These are phyloP conservation scores for Prunus davidiana DNA, from an alignment of 306 rosid genomes.

Conservation along the genomic window DNA sequence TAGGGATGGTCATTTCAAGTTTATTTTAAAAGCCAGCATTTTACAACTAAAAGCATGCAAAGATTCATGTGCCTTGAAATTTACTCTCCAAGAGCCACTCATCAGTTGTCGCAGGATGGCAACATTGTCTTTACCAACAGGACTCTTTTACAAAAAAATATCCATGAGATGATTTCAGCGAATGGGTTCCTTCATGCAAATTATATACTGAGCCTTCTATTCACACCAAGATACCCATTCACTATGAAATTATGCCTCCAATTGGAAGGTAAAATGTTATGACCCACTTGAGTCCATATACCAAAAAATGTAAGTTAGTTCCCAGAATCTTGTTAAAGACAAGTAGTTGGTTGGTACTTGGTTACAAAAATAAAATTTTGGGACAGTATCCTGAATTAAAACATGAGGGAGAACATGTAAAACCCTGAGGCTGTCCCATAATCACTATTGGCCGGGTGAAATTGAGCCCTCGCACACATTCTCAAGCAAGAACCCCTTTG, in stretches of 20 bases:
- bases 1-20: background rate
- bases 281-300: background rate
- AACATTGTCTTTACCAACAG: background rate
- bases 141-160: too few relatives aligned
- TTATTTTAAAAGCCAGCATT: background rate
- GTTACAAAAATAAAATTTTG: background rate
- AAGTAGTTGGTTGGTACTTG: background rate
- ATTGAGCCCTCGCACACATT: conserved; percentile 9
- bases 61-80: background rate
- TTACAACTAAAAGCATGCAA: background rate
- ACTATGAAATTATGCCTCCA: background rate
- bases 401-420: background rate
- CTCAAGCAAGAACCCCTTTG: background rate
- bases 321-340: too few relatives aligned
- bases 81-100: background rate
- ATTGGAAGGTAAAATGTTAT: background rate
- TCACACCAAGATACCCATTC: background rate
- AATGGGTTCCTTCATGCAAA: background rate
- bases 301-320: too few relatives aligned
- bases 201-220: background rate
- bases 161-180: too few relatives aligned
- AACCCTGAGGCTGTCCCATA: conserved; percentile 3
- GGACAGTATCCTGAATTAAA: background rate
- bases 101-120: background rate
- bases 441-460: conserved; percentile 10